These are phyloP conservation scores for Tylopilus intermedius DNA, from an alignment of 768 basidiomycete genomes.

Conservation along the genomic window DNA sequence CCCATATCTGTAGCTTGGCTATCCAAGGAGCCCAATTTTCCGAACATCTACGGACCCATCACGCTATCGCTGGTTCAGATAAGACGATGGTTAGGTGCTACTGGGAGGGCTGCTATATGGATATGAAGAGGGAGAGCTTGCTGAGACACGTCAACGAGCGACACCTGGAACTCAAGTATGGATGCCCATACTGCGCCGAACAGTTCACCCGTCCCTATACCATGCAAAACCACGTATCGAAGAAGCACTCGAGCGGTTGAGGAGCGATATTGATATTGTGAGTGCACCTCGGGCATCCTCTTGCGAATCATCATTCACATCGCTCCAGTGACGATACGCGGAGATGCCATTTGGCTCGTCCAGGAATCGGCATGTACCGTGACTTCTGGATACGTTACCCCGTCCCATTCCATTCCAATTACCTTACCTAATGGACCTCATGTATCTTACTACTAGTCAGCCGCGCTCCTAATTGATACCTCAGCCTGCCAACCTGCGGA, in stretches of 20 bases:
- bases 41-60: conserved; percentile 19
- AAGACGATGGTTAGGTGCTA: conserved; percentile 3
- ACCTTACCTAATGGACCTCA: conserved; percentile 1
- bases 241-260: conserved; percentile 9
- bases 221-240: conserved; percentile 9
- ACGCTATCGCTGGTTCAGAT: conserved; percentile 20
- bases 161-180: conserved; percentile 17
- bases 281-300: background rate
- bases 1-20: background rate
- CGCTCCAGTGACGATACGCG: too few species aligned
- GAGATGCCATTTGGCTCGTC: background rate
- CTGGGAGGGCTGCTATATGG: conserved; percentile 17
- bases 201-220: conserved; percentile 27
- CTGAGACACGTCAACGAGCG: conserved; percentile 24
- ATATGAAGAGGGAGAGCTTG: conserved; percentile 28
- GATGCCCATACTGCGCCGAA: conserved; percentile 18
- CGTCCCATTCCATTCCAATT: background rate
- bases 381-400: background rate
- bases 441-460: conserved; percentile 3
- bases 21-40: conserved; percentile 12
- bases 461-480: background rate
- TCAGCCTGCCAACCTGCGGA: conserved; percentile 2
- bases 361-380: background rate
- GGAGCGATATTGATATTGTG: background rate
- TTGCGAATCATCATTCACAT: background rate